phyloP scores from a whole-genome alignment of 2,329 filamentous ascomycete genomes.

The Fusarium oxysporum region DNA sequence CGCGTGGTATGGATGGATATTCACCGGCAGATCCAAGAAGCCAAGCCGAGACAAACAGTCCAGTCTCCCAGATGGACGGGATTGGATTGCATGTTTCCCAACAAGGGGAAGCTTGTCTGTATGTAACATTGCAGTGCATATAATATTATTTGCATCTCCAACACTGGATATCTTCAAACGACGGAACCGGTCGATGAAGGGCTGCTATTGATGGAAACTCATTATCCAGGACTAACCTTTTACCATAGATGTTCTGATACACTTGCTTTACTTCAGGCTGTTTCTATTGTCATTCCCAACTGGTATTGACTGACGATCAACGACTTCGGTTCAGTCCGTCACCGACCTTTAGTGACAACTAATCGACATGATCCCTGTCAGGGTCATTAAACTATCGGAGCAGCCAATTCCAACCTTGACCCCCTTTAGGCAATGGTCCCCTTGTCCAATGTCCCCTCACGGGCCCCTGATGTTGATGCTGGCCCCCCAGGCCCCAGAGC shows the following conservation, averaged over 20 bases:
- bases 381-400: conserved; percentile 52
- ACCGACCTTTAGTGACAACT: conserved; percentile 11
- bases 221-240: not conserved
- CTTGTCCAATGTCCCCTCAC: conserved; percentile 12
- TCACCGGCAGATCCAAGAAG: conserved; percentile 28
- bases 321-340: conserved; percentile 1
- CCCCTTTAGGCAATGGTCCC: conserved; percentile 46
- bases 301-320: not conserved
- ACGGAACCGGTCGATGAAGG: not conserved
- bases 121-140: conserved; percentile 8
- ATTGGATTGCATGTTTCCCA: conserved; percentile 16
- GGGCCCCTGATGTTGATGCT: not conserved
- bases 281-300: not conserved
- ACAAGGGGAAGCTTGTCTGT: conserved; percentile 7
- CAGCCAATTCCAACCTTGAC: conserved; percentile 49
- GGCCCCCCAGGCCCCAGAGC: conserved; percentile 9
- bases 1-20: conserved; percentile 27
- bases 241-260: not conserved
- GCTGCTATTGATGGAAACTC: conserved; percentile 19
- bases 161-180: not conserved
- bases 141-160: not conserved
- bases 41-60: not conserved
- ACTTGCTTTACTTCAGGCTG: not conserved
- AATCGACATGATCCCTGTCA: conserved; percentile 37
- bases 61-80: conserved; percentile 8